A percentile compares a stretch with the other conserved stretches of the same genome.
Evolutionary conservation across 2,329 filamentous ascomycete species (phyloP).

Genomic region (Beauveria brongniartii): DNA sequence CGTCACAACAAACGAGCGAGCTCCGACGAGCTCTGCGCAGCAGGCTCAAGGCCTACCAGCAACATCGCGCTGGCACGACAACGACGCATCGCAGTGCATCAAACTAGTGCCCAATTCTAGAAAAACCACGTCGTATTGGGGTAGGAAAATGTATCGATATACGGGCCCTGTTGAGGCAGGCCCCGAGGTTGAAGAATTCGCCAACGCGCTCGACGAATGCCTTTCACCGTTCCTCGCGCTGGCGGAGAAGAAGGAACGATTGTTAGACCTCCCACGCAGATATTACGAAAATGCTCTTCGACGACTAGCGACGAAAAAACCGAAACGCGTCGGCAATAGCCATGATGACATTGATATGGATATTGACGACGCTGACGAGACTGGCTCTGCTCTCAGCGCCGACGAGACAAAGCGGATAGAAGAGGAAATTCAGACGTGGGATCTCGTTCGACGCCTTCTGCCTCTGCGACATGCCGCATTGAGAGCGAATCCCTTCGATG

Average conservation of each 20-base stretch:
- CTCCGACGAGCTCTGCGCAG: background rate
- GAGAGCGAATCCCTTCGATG: conserved; percentile 18
- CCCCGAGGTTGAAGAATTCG: conserved; percentile 80
- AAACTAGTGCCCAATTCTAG: background rate
- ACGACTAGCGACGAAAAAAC: conserved; percentile 24
- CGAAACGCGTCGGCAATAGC: conserved; percentile 21
- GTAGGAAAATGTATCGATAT: background rate
- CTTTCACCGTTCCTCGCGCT: conserved; percentile 38
- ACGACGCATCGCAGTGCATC: background rate
- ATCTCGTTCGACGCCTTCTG: conserved; percentile 68
- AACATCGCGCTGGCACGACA: background rate
- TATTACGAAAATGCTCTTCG: conserved; percentile 50
- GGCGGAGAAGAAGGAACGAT: conserved; percentile 52
- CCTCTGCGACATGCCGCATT: conserved; percentile 53
- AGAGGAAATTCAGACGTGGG: conserved; percentile 84
- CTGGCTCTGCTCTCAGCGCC: conserved; percentile 17
- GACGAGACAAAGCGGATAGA: conserved; percentile 49
- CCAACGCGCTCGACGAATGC: conserved; percentile 73
- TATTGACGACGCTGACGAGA: conserved; percentile 40
- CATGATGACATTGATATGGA: conserved; percentile 48
- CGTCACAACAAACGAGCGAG: background rate
- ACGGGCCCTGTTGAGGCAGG: conserved; percentile 50
- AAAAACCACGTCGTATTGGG: background rate
- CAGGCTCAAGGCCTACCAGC: background rate
- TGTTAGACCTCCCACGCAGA: conserved; percentile 50